Evolutionary conservation across 139 green algal genomes (phyloP).

Genomic region (Picochlorum sp.): DNA sequence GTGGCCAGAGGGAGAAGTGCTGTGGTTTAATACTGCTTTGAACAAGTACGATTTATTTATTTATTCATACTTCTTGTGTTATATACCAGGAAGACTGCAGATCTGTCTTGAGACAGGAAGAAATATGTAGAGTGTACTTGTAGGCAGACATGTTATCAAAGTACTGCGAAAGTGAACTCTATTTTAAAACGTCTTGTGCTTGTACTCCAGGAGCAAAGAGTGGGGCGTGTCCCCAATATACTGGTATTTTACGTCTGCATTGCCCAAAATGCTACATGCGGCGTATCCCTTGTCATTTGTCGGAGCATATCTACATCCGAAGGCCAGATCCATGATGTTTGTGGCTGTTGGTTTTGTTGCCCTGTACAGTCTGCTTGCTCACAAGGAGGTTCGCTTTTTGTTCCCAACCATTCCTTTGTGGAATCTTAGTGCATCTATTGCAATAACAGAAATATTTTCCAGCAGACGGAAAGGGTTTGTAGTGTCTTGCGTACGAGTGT

Average conservation of each 20-base stretch:
- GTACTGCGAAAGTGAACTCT: too few relatives aligned
- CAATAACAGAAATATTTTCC: neutral
- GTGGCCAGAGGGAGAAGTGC: slow-evolving; percentile 73
- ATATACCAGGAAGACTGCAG: neutral
- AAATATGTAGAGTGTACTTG: too few relatives aligned
- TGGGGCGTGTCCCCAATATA: slow-evolving; percentile 53
- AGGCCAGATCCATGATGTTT: neutral
- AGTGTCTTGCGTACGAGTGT: too few relatives aligned
- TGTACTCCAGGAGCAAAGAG: slow-evolving; percentile 30
- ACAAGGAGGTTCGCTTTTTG: slow-evolving; percentile 80
- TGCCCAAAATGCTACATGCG: slow-evolving; percentile 42
- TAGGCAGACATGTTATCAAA: too few relatives aligned
- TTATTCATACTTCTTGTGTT: slow-evolving; percentile 4
- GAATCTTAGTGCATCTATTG: slow-evolving; percentile 52
- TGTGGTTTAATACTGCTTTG: slow-evolving; percentile 74
- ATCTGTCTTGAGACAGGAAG: too few relatives aligned
- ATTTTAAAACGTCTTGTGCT: too few relatives aligned
- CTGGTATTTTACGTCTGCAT: slow-evolving; percentile 63
- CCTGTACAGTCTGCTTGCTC: slow-evolving; percentile 64
- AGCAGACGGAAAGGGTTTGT: too few relatives aligned
- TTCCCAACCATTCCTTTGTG: slow-evolving; percentile 63
- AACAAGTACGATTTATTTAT: slow-evolving; percentile 25
- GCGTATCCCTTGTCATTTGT: slow-evolving; percentile 31
- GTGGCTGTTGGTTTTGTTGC: slow-evolving; percentile 35
- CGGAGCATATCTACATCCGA: slow-evolving; percentile 27